Conservation (phyloP, 257 asterid species). For the Nemophila menziesii region DNA sequence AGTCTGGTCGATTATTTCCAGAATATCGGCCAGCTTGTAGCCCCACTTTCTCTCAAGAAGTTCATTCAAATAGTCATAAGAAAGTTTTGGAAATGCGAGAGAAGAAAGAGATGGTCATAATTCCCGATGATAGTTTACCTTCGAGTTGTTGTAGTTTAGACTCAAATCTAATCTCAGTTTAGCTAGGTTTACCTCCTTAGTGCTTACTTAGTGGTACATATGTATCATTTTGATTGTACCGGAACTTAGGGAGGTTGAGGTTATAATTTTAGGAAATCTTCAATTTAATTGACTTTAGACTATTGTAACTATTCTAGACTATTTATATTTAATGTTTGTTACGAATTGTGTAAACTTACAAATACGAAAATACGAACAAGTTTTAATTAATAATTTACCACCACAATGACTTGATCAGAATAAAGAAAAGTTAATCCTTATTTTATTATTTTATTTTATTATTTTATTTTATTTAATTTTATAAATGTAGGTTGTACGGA, state of each 20-base stretch:
- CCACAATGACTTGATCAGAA: too few relatives aligned
- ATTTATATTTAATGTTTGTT: too few relatives aligned
- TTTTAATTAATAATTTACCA: too few relatives aligned
- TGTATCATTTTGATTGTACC: constrained; percentile 17
- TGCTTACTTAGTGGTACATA: constrained; percentile 4
- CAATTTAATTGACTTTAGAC: not conserved
- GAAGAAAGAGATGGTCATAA: constrained; percentile 14
- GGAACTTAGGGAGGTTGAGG: constrained; percentile 6
- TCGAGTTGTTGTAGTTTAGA: constrained; percentile 11
- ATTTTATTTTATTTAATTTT: too few relatives aligned
- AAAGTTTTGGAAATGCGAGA: constrained; percentile 33
- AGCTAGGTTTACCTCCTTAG: constrained; percentile 10
- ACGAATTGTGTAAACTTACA: not conserved
- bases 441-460: too few relatives aligned
- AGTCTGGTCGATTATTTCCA: constrained; percentile 30
- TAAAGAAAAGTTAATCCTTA: too few relatives aligned
- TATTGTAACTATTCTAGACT: constrained; percentile 3
- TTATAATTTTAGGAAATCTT: constrained; percentile 7
- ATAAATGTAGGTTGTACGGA: too few relatives aligned
- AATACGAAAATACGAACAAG: too few relatives aligned
- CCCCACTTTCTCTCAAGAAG: constrained; percentile 23
- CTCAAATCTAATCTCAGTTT: constrained; percentile 1
- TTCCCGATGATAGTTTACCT: constrained; percentile 14
- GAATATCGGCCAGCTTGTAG: constrained; percentile 37
- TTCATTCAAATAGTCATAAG: constrained; percentile 27